Percentiles rank a stretch among this genome's conserved stretches.
Evolutionary conservation across 2,329 filamentous ascomycete genomes (phyloP).

Genomic region (Aspergillus udagawae): DNA sequence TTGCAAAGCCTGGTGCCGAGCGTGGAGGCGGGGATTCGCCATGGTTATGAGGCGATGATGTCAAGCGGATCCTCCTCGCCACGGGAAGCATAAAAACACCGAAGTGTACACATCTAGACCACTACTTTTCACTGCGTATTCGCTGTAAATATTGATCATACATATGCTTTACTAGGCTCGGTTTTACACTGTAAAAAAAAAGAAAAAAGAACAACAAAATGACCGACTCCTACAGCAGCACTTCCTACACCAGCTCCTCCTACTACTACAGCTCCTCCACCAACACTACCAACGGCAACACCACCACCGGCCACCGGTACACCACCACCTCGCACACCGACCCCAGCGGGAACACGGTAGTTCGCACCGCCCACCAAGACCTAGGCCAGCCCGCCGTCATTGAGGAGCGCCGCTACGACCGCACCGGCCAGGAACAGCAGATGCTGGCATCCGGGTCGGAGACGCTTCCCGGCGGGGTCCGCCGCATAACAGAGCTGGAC

Average conservation of each 20-base stretch:
- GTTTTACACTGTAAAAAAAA: background rate
- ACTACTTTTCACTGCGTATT: too few relatives aligned
- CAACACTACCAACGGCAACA: slow-evolving; percentile 21
- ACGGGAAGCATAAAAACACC: background rate
- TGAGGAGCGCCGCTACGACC: slow-evolving; percentile 33
- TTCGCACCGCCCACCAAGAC: slow-evolving; percentile 32
- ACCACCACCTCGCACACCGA: slow-evolving; percentile 30
- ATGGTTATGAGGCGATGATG: background rate
- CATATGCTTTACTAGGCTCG: background rate
- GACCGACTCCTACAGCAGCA: slow-evolving; percentile 22
- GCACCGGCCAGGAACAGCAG: slow-evolving; percentile 27
- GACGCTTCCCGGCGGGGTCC: slow-evolving; percentile 18
- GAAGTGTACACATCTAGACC: too few relatives aligned
- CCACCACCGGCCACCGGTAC: slow-evolving; percentile 31
- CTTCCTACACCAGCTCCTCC: slow-evolving; percentile 27
- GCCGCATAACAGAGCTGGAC: slow-evolving; percentile 27
- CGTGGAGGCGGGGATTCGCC: background rate
- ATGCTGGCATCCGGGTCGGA: slow-evolving; percentile 10
- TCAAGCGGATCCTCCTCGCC: background rate
- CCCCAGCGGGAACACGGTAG: slow-evolving; percentile 28
- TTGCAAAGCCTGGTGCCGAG: background rate
- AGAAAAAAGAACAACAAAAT: slow-evolving; percentile 1
- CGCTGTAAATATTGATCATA: background rate
- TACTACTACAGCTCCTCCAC: slow-evolving; percentile 31
- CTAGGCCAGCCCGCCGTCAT: slow-evolving; percentile 30